Evolutionary conservation across 192 early-diverging fungal genomes (phyloP).

Genomic region (Coemansia sp.): DNA sequence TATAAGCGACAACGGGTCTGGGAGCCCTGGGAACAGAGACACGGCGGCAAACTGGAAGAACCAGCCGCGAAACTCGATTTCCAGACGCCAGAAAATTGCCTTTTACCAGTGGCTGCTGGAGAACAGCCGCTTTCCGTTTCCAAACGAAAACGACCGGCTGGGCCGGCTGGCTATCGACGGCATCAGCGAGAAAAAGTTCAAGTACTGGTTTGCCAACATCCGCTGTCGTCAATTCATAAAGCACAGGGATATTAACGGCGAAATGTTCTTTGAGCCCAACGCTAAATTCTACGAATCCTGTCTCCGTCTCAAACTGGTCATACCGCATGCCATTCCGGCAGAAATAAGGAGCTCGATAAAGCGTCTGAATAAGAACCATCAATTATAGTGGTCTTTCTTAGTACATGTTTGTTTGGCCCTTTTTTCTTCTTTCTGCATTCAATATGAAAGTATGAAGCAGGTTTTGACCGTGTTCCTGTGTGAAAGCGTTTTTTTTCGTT

Average conservation of each 20-base stretch:
- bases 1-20: background rate
- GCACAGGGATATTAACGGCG: constrained; percentile 18
- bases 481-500: too few species aligned
- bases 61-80: constrained; percentile 36
- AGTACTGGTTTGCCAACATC: constrained; percentile 49
- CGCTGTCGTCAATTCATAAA: constrained; percentile 43
- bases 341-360: constrained; percentile 16
- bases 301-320: constrained; percentile 17
- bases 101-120: constrained; percentile 39
- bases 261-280: constrained; percentile 31
- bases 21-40: constrained; percentile 1
- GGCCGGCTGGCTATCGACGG: constrained; percentile 15
- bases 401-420: background rate
- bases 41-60: constrained; percentile 22
- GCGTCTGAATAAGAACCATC: constrained; percentile 7
- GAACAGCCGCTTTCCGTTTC: constrained; percentile 25
- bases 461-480: too few species aligned
- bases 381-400: background rate
- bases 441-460: too few species aligned
- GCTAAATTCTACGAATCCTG: constrained; percentile 45
- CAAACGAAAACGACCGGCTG: constrained; percentile 29
- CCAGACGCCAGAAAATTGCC: constrained; percentile 22
- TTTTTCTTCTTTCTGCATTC: too few species aligned
- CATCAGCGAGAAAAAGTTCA: constrained; percentile 32
- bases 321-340: constrained; percentile 15